Percentiles rank a stretch among this genome's conserved stretches.
phyloP scores from a whole-genome alignment of 1,139 yeast species.

The Hyphopichia wangnamkhiaoensis region DNA sequence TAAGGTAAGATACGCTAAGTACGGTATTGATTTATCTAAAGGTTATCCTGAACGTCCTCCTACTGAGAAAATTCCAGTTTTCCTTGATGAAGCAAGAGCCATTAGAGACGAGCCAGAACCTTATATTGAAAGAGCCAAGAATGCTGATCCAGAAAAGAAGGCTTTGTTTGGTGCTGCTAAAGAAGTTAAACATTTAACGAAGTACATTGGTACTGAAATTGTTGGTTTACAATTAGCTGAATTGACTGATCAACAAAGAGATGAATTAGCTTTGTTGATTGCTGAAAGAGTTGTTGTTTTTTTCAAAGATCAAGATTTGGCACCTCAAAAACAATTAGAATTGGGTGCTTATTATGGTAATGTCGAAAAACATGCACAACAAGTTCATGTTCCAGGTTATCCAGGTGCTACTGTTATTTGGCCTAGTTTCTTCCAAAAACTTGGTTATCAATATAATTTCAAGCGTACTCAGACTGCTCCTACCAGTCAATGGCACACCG shows the following conservation, averaged over 20 bases:
- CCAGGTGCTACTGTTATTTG: conserved; percentile 21
- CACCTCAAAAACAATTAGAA: conserved; percentile 46
- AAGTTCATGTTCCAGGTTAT: conserved; percentile 39
- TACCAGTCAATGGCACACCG: conserved; percentile 17
- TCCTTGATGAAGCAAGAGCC: conserved; percentile 15
- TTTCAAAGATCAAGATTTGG: conserved; percentile 47
- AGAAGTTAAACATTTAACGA: conserved; percentile 19
- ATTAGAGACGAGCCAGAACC: conserved; percentile 15
- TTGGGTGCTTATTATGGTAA: conserved; percentile 48
- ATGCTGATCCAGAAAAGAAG: conserved; percentile 22
- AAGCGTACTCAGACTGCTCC: conserved; percentile 13
- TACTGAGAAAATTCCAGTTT: conserved; percentile 16
- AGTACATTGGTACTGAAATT: conserved; percentile 22
- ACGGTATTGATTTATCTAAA: conserved; percentile 39
- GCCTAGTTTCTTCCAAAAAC: conserved; percentile 13
- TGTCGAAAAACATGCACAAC: conserved; percentile 50
- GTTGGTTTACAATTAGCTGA: conserved; percentile 21
- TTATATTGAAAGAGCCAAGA: conserved; percentile 16
- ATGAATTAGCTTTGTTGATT: conserved; percentile 46
- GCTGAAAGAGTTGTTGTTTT: conserved; percentile 55
- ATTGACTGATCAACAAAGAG: conserved; percentile 22
- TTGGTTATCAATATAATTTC: conserved; percentile 14
- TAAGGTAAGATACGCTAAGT: conserved; percentile 29
- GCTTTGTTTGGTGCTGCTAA: conserved; percentile 21
- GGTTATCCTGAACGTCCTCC: conserved; percentile 48